Evolutionary conservation across 371 early-diverging fungal genomes (phyloP), one percentile per base, ranked within the genome.

Genomic region (Apophysomyces elegans): DNA sequence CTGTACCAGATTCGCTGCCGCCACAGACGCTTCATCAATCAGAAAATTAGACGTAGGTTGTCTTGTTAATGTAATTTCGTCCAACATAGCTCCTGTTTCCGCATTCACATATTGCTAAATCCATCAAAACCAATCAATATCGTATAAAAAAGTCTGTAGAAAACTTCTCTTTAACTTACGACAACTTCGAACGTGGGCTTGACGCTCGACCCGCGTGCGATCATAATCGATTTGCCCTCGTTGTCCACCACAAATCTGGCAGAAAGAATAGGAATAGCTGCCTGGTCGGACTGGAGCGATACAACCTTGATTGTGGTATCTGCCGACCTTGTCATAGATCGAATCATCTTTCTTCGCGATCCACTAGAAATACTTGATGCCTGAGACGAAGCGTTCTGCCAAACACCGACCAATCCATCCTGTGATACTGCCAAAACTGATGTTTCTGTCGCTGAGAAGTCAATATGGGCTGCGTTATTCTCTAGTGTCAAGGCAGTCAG

Each of bases 111-210:
- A 74, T 16, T 64, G 71, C 63, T 63, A 41, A 9, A 11, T 5
- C 36, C 11, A 45, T 4, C 35, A n/a, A 62, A 61, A 60, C 7
- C n/a, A 63, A 26, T 45, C 45, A 50, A 32, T 41, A 59, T 32
- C 2, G 35, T 46, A 59, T 59, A 21, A 21, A 36, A 59, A 50
- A 14, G 12, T 1, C 26, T 7, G 11, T 18, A 21, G 35, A 26
- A 2, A 14, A 0, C 11, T 54, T 50, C 4, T 0, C 36, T 43
- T 56, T 5, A 41, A 67, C 77, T 38, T 74, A 78, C 86, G 37
- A 94, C 78, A 37, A 84, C 86, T 72, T 94, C 94, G 69, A 94
- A 92, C 0, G 83, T 77, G 5, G 93, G 93, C 64, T 88, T 87
- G 39, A 93, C 72, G 35, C 85, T 81, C 14, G 83, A 85, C 44